These are phyloP conservation scores for Trichoderma brevicompactum DNA, from an alignment of 2,329 filamentous ascomycete genomes.

Conservation along the genomic window DNA sequence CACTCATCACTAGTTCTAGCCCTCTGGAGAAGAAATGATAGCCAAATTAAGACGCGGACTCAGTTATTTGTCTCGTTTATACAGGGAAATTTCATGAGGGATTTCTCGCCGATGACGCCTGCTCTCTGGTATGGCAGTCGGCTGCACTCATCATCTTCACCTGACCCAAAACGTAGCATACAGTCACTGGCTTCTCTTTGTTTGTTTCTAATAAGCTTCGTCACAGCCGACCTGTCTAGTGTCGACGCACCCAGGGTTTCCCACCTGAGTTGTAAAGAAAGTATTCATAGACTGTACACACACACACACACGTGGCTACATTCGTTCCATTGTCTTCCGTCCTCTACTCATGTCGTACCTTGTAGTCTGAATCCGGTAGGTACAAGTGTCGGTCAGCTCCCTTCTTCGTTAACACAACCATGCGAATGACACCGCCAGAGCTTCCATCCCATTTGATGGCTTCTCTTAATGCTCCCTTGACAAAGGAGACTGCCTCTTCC, in stretches of 20 bases:
- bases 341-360: slow-evolving; percentile 67
- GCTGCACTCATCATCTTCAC: neutral
- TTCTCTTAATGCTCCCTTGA: slow-evolving; percentile 87
- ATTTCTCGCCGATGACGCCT: too few relatives aligned
- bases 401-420: slow-evolving; percentile 91
- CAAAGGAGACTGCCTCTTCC: slow-evolving; percentile 85
- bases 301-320: too few relatives aligned
- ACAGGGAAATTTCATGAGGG: too few relatives aligned
- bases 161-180: neutral
- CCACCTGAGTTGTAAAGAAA: neutral
- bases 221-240: neutral
- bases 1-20: too few relatives aligned
- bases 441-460: slow-evolving; percentile 99
- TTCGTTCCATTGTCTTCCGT: neutral
- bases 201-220: neutral
- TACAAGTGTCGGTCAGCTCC: slow-evolving; percentile 94
- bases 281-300: neutral
- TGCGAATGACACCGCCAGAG: slow-evolving; percentile 95
- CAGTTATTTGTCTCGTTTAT: too few relatives aligned
- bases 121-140: neutral
- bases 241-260: neutral
- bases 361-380: slow-evolving; percentile 89
- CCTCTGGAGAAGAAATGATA: too few relatives aligned
- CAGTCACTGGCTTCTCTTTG: neutral
- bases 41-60: too few relatives aligned